Evolutionary conservation across 306 rosid species (phyloP), one percentile per base, ranked within the genome.

Genomic region (Fragaria vesca): DNA sequence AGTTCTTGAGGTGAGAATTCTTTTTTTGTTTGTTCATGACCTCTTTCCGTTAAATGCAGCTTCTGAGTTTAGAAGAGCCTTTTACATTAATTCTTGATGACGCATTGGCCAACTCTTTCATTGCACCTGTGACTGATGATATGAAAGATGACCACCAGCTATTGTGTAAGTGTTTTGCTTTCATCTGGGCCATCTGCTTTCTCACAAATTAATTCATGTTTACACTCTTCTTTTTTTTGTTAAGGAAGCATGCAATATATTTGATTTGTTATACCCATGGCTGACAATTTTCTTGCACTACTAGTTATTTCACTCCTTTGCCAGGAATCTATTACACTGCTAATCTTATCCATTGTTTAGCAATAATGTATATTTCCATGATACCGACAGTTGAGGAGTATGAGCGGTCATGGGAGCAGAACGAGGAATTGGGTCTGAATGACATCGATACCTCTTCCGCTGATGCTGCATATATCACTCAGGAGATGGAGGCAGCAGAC

Each of bases 341-440:
- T 54, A 2, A 20, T 54, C 26, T 8, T 54, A 20, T 54, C 26
- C 51, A 66, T 69, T 78, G 2, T 78, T 48, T 16, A 4, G 12
- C 67, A 61, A 4, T 34, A 13, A 10, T 1, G 7, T 45, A 15
- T 46, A 32, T 5, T 24, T 26, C 7, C 32, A 40, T 45, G 43
- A 8, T 18, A 28, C 75, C 67, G 61, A 26, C 86, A 95, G 97
- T 80, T 66, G 97, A 93, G 81, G 97, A 93, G 75, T 95, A 89
- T 10, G 97, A 87, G 85, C 89, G 99, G 77, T 91, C 97, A 20
- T 95, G 96, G 97, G 99, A 95, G 81, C 97, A 93, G 72, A 95
- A 95, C 3, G 99, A 95, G 80, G 99, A 91, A 66, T 54, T 95
- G 78, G 99, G 99, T 86, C 87, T 95, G 83, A 95, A 95, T 76